Evolutionary conservation across 1,139 yeast genomes (phyloP).

Genomic region (Zygoascus sp.): DNA sequence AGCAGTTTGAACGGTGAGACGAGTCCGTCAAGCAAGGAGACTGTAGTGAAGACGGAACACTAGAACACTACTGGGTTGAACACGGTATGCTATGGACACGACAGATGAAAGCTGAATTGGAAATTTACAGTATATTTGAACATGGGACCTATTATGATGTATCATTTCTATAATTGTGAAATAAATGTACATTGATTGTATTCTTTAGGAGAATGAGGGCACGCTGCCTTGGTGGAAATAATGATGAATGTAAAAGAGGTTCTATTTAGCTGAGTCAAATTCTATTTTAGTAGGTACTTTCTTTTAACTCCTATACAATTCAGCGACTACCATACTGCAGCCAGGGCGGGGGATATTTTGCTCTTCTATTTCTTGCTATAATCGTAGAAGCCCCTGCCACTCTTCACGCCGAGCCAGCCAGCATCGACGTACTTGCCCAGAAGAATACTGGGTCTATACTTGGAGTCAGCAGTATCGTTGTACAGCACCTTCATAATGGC

Average conservation of each 20-base stretch:
- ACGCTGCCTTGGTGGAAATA: too few relatives aligned
- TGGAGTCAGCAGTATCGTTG: constrained; percentile 41
- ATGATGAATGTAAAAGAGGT: too few relatives aligned
- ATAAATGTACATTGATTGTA: not conserved
- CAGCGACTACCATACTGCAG: too few relatives aligned
- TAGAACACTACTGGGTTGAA: too few relatives aligned
- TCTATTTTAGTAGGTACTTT: too few relatives aligned
- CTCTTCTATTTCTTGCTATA: constrained; percentile 25
- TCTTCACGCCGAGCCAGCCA: constrained; percentile 41
- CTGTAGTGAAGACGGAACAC: constrained; percentile 8
- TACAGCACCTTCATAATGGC: constrained; percentile 42
- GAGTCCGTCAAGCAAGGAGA: constrained; percentile 7
- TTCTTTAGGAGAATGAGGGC: not conserved
- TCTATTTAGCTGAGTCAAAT: too few relatives aligned
- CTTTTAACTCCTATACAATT: too few relatives aligned
- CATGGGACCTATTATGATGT: not conserved
- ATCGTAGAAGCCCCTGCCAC: constrained; percentile 43
- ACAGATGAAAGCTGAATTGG: not conserved
- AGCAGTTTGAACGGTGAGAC: constrained; percentile 3
- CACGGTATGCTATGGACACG: too few relatives aligned
- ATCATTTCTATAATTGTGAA: not conserved
- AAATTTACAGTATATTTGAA: not conserved
- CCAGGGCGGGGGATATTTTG: too few relatives aligned
- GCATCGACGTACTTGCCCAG: constrained; percentile 41
- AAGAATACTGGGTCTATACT: constrained; percentile 40